These are phyloP conservation scores for Spathaspora gorwiae DNA, from an alignment of 805 yeast genomes.

Conservation along the genomic window DNA sequence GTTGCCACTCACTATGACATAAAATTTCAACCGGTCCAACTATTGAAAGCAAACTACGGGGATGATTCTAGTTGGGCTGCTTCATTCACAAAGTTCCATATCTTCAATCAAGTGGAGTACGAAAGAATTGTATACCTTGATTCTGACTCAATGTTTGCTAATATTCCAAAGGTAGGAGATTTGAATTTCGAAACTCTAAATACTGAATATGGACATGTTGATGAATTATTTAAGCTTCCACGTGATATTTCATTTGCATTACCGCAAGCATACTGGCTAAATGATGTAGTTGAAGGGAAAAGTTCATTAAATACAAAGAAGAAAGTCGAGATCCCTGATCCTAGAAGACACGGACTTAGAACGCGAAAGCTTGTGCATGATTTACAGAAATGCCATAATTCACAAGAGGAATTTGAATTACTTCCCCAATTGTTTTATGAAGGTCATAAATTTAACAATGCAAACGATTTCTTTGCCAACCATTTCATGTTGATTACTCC, in stretches of 20 bases:
- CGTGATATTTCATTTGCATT: slow-evolving; percentile 20
- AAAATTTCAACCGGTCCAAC: slow-evolving; percentile 20
- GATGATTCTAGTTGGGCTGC: slow-evolving; percentile 39
- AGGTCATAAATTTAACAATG: slow-evolving; percentile 23
- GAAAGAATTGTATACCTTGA: slow-evolving; percentile 56
- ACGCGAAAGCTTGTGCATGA: slow-evolving; percentile 12
- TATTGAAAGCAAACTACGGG: slow-evolving; percentile 9
- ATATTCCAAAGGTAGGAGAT: slow-evolving; percentile 1
- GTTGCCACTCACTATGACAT: slow-evolving; percentile 18
- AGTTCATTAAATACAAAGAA: slow-evolving; percentile 6
- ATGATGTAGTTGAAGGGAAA: slow-evolving; percentile 13
- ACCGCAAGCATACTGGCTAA: slow-evolving; percentile 36
- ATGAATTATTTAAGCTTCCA: slow-evolving; percentile 28
- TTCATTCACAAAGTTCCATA: slow-evolving; percentile 52
- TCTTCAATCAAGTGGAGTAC: slow-evolving; percentile 46
- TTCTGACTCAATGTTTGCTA: slow-evolving; percentile 46
- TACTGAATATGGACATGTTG: slow-evolving; percentile 15
- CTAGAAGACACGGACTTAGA: slow-evolving; percentile 7
- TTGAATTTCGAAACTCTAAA: not conserved
- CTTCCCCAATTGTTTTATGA: slow-evolving; percentile 18
- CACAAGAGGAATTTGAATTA: slow-evolving; percentile 6
- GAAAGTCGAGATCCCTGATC: slow-evolving; percentile 11
- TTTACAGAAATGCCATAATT: slow-evolving; percentile 2
- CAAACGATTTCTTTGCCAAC: slow-evolving; percentile 32
- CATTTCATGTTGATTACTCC: slow-evolving; percentile 64